phyloP scores from a whole-genome alignment of 1,284 basidiomycete genomes.

The Heterobasidion parviporum region DNA sequence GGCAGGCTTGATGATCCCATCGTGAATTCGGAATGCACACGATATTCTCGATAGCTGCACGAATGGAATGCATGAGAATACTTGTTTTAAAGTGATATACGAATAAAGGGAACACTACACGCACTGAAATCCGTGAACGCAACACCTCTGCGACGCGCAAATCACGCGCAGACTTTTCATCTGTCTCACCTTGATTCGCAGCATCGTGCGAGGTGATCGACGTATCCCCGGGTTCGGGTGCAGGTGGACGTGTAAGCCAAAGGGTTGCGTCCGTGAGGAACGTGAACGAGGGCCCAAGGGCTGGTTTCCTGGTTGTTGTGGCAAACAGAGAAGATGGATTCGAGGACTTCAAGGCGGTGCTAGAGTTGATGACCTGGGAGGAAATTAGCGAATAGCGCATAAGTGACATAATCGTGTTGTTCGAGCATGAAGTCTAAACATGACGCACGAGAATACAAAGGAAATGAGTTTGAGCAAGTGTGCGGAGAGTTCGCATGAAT shows the following conservation, averaged over 20 bases:
- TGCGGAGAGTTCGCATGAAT: constrained; percentile 58
- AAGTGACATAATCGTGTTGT: neutral
- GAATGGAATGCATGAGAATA: neutral
- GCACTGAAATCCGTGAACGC: constrained; percentile 38
- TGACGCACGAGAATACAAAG: constrained; percentile 44
- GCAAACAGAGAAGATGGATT: constrained; percentile 32
- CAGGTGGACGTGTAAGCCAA: constrained; percentile 40
- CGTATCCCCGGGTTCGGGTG: neutral
- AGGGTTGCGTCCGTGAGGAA: constrained; percentile 65
- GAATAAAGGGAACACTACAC: constrained; percentile 11
- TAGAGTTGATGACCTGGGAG: constrained; percentile 37
- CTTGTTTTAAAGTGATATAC: neutral
- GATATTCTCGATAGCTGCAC: constrained; percentile 30
- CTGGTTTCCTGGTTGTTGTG: constrained; percentile 47
- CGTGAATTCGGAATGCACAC: constrained; percentile 19
- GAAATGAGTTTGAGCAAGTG: constrained; percentile 35
- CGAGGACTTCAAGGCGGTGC: constrained; percentile 23
- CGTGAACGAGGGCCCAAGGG: constrained; percentile 65
- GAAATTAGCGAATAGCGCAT: neutral
- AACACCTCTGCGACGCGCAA: constrained; percentile 21
- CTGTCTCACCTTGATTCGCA: neutral
- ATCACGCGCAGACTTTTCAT: constrained; percentile 6
- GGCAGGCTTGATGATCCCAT: neutral
- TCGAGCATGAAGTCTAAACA: constrained; percentile 23
- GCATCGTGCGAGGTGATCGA: neutral